Percentiles rank a stretch among this genome's conserved stretches.
phyloP scores from a whole-genome alignment of 1,139 yeast genomes.

The Nadsonia commutata region DNA sequence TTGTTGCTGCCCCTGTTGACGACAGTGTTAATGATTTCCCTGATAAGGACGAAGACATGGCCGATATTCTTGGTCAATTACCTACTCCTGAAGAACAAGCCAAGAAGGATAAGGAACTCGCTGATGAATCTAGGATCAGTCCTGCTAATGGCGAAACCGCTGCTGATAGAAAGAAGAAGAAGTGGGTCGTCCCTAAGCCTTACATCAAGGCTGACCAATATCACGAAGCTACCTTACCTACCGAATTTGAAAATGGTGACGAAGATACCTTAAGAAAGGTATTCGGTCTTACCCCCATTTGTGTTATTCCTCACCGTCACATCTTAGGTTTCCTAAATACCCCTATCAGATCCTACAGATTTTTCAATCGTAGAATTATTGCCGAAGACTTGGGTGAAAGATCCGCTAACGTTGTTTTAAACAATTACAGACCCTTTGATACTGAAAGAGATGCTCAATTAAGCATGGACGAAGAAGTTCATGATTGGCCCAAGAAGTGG shows the following conservation, averaged over 20 bases:
- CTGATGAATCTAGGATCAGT: slow-evolving; percentile 4
- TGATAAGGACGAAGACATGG: slow-evolving; percentile 12
- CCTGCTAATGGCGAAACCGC: slow-evolving; percentile 1
- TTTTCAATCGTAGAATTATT: slow-evolving; percentile 53
- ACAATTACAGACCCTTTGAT: slow-evolving; percentile 41
- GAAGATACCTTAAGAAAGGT: slow-evolving; percentile 11
- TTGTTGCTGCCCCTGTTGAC: background rate
- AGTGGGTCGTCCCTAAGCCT: slow-evolving; percentile 44
- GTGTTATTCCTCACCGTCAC: slow-evolving; percentile 60
- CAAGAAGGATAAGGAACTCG: slow-evolving; percentile 7
- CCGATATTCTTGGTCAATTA: slow-evolving; percentile 12
- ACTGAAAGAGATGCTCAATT: slow-evolving; percentile 35
- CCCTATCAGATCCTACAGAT: slow-evolving; percentile 65
- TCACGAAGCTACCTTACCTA: slow-evolving; percentile 38
- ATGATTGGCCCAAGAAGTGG: slow-evolving; percentile 87
- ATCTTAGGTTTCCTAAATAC: slow-evolving; percentile 64
- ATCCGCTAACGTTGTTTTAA: slow-evolving; percentile 46
- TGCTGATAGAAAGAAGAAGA: slow-evolving; percentile 16
- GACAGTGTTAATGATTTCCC: slow-evolving; percentile 13
- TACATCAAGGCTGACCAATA: slow-evolving; percentile 48
- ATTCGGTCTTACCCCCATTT: slow-evolving; percentile 38
- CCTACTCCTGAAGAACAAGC: slow-evolving; percentile 3
- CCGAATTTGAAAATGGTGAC: slow-evolving; percentile 32
- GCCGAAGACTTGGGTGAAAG: slow-evolving; percentile 58
- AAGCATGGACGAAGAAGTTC: slow-evolving; percentile 51